Conservation (phyloP, 352 stramenopile species). For the Porosira glacialis region DNA sequence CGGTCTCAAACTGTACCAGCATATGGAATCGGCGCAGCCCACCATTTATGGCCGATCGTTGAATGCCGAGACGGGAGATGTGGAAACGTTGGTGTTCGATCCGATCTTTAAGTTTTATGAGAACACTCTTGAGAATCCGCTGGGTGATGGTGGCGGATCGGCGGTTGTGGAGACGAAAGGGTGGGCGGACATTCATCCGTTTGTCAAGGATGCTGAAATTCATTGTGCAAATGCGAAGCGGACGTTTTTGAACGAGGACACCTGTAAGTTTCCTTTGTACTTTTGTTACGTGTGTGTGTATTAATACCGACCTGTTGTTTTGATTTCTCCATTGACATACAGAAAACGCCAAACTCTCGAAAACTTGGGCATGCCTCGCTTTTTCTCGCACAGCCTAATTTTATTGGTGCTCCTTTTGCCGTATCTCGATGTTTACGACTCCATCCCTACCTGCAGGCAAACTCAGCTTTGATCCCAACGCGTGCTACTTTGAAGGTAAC, state of each 20-base stretch:
- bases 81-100: conserved; percentile 28
- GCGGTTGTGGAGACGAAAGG: background rate
- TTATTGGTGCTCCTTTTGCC: background rate
- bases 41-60: background rate
- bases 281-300: background rate
- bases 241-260: background rate
- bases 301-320: background rate
- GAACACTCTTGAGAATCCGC: conserved; percentile 51
- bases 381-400: background rate
- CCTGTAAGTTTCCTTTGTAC: background rate
- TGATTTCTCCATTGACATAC: background rate
- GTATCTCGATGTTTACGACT: no score
- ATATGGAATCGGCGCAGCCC: background rate
- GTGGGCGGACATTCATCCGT: background rate
- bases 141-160: conserved; percentile 40
- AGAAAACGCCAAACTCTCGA: no score
- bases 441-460: background rate
- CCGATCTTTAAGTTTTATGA: conserved; percentile 22
- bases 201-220: background rate
- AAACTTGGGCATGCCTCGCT: background rate
- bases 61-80: conserved; percentile 3
- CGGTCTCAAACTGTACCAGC: background rate
- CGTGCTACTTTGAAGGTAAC: background rate
- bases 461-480: conserved; percentile 5
- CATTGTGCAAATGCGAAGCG: background rate